phyloP scores from a whole-genome alignment of 805 yeast genomes.

The Sugiyamaella smithiae region DNA sequence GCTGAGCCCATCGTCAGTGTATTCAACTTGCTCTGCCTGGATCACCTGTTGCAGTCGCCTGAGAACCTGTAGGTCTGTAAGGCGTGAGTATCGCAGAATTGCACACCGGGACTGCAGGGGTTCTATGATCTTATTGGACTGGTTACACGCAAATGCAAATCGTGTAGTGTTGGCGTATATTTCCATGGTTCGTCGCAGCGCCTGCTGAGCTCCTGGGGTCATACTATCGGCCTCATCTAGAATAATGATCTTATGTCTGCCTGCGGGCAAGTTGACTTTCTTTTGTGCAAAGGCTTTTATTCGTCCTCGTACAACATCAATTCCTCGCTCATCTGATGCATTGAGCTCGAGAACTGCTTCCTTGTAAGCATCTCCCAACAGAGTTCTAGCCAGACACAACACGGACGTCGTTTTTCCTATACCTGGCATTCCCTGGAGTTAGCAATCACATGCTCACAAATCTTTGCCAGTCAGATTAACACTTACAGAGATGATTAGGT shows the following conservation, averaged over 20 bases:
- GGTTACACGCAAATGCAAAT: conserved; percentile 98
- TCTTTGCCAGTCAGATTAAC: too few relatives aligned
- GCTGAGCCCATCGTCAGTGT: conserved; percentile 84
- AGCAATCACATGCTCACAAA: background rate
- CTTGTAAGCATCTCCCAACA: conserved; percentile 66
- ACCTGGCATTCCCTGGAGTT: conserved; percentile 69
- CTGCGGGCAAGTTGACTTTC: conserved; percentile 80
- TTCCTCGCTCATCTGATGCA: conserved; percentile 97
- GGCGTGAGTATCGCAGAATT: conserved; percentile 75
- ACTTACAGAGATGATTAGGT: conserved; percentile 71
- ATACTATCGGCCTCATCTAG: conserved; percentile 94
- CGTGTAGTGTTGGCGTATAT: conserved; percentile 92
- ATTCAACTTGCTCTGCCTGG: conserved; percentile 66
- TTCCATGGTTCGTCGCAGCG: conserved; percentile 92
- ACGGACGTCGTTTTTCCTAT: conserved; percentile 96
- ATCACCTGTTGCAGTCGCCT: conserved; percentile 70
- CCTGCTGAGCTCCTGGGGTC: conserved; percentile 97
- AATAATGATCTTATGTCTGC: conserved; percentile 88
- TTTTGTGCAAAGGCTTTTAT: conserved; percentile 96
- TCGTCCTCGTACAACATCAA: conserved; percentile 89
- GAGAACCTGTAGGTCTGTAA: conserved; percentile 82
- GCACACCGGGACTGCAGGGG: conserved; percentile 97
- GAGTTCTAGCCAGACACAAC: conserved; percentile 81
- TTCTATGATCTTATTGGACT: conserved; percentile 89
- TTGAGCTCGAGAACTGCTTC: conserved; percentile 91